Conservation (phyloP, 768 basidiomycete species). For the Lentinula sp. region DNA sequence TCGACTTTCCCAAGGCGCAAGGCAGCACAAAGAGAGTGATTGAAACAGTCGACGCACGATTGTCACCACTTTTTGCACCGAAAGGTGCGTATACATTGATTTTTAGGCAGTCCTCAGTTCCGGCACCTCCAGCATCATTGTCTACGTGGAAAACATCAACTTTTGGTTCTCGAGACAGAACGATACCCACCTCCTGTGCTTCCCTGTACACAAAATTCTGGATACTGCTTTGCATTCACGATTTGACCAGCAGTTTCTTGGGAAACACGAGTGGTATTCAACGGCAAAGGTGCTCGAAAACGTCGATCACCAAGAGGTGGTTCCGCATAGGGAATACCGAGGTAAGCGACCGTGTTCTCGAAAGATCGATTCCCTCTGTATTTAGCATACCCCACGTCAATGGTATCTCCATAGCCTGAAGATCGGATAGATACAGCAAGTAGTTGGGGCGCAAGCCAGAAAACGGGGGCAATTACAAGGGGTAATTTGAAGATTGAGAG, state of each 20-base stretch:
- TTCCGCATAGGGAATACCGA: conserved; percentile 56
- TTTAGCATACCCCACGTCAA: conserved; percentile 53
- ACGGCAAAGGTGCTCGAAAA: conserved; percentile 45
- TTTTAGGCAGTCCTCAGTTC: conserved; percentile 62
- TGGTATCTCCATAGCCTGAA: conserved; percentile 18
- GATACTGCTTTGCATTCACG: conserved; percentile 48
- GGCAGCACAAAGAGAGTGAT: neutral
- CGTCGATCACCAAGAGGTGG: conserved; percentile 47
- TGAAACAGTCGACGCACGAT: conserved; percentile 27
- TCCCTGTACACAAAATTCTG: conserved; percentile 57
- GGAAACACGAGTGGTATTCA: conserved; percentile 41
- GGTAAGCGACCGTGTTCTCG: conserved; percentile 49
- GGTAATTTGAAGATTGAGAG: neutral
- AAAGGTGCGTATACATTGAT: conserved; percentile 59
- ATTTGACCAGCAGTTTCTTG: conserved; percentile 27
- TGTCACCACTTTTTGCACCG: conserved; percentile 36
- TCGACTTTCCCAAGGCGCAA: too few relatives aligned
- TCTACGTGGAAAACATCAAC: conserved; percentile 19
- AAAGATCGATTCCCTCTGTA: conserved; percentile 49
- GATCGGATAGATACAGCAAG: neutral
- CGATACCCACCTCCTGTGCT: conserved; percentile 34
- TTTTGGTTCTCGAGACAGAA: neutral
- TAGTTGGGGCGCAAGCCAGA: neutral
- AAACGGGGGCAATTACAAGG: neutral
- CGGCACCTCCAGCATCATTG: conserved; percentile 56